Conservation (phyloP, 1,139 yeast genomes). For the Protomyces macrosporus region DNA sequence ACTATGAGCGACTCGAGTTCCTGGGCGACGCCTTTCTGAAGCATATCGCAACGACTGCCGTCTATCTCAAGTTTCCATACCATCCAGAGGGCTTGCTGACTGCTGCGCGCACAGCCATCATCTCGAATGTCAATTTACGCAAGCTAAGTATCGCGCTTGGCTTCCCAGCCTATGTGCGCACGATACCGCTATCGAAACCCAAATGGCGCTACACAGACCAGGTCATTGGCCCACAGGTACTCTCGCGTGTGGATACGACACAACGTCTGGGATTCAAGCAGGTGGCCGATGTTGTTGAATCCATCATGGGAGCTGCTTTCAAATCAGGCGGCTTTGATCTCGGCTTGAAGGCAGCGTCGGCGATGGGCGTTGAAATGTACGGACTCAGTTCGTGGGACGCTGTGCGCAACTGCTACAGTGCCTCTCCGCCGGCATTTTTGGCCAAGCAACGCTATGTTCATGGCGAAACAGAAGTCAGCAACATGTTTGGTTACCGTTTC, state of each 20-base stretch:
- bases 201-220: slow-evolving; percentile 9
- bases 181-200: slow-evolving; percentile 12
- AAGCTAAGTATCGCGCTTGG: slow-evolving; percentile 6
- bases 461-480: slow-evolving; percentile 4
- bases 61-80: slow-evolving; percentile 20
- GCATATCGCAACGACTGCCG: slow-evolving; percentile 24
- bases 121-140: slow-evolving; percentile 25
- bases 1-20: slow-evolving; percentile 29
- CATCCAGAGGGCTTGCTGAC: slow-evolving; percentile 27
- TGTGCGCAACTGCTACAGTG: neutral
- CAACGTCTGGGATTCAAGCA: slow-evolving; percentile 24
- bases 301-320: slow-evolving; percentile 26
- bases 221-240: neutral
- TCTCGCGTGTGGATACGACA: neutral
- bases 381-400: slow-evolving; percentile 16
- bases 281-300: slow-evolving; percentile 28
- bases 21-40: slow-evolving; percentile 29
- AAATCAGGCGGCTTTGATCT: slow-evolving; percentile 23
- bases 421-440: neutral
- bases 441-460: neutral
- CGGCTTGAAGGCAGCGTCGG: slow-evolving; percentile 22
- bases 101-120: slow-evolving; percentile 22
- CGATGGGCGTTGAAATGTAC: slow-evolving; percentile 18
- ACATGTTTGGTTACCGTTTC: slow-evolving; percentile 22
- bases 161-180: slow-evolving; percentile 5